These are phyloP conservation scores for Saccharomycopsis sp. DNA, from an alignment of 805 yeast genomes.

Conservation along the genomic window DNA sequence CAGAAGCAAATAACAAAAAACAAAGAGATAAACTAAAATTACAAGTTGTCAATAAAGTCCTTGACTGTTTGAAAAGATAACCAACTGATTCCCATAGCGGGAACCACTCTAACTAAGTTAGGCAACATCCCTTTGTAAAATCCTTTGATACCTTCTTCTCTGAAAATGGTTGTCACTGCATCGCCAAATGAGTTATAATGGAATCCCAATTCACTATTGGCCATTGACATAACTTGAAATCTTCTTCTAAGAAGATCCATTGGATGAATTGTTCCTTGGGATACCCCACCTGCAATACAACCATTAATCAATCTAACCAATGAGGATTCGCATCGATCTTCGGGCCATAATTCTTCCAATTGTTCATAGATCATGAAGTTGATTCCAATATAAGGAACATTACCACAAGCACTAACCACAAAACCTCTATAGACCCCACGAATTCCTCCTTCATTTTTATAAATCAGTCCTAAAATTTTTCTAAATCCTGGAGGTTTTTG, in stretches of 20 bases:
- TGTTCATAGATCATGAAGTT: constrained; percentile 87
- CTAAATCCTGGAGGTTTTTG: constrained; percentile 62
- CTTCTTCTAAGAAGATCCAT: constrained; percentile 81
- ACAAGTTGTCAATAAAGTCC: too few relatives aligned
- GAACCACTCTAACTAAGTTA: constrained; percentile 80
- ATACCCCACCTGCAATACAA: constrained; percentile 79
- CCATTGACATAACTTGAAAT: constrained; percentile 85
- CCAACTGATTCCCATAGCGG: constrained; percentile 96
- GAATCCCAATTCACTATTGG: constrained; percentile 64
- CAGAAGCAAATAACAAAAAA: too few relatives aligned
- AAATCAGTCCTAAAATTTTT: constrained; percentile 48
- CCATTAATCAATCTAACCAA: constrained; percentile 47
- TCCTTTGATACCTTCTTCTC: constrained; percentile 63
- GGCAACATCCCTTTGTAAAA: constrained; percentile 69
- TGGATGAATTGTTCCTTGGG: constrained; percentile 86
- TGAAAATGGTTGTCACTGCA: constrained; percentile 62
- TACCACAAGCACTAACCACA: constrained; percentile 85
- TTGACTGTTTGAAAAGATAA: constrained; percentile 67
- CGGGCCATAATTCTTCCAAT: constrained; percentile 34
- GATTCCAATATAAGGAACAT: constrained; percentile 91
- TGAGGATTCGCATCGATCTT: constrained; percentile 22
- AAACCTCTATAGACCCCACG: constrained; percentile 77
- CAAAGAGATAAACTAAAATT: too few relatives aligned
- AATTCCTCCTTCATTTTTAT: constrained; percentile 75
- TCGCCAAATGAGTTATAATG: constrained; percentile 63